Conservation (phyloP, 345 rosid genomes). For the Raphanus sativus region DNA sequence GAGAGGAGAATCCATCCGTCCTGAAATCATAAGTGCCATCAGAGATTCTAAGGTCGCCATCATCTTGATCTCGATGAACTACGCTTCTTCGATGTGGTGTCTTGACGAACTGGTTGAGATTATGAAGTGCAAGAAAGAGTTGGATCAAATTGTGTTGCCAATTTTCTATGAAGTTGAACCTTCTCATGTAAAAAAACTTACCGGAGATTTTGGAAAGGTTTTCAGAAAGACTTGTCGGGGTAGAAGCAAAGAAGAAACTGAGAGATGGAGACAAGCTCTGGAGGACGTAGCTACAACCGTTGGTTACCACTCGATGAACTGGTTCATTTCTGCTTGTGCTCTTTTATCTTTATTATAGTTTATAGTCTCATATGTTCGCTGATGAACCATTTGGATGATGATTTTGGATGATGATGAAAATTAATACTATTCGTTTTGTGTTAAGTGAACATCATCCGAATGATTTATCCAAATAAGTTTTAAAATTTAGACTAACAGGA, state of each 20-base stretch:
- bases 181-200: neutral
- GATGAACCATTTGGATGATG: no score
- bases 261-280: neutral
- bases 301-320: neutral
- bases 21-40: neutral
- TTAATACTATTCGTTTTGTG: no score
- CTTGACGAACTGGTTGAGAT: slow-evolving; percentile 9
- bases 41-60: neutral
- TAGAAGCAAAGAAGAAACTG: neutral
- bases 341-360: neutral
- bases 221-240: neutral
- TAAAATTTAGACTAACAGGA: no score
- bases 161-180: neutral
- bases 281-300: neutral
- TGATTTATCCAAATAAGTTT: no score
- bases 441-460: no score
- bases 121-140: neutral
- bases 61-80: neutral
- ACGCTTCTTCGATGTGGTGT: neutral
- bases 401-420: no score
- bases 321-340: neutral
- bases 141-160: neutral
- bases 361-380: neutral
- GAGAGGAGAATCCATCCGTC: neutral
- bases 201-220: neutral